Conservation (phyloP, 1,284 basidiomycete genomes). For the Rhodotorula sp. region DNA sequence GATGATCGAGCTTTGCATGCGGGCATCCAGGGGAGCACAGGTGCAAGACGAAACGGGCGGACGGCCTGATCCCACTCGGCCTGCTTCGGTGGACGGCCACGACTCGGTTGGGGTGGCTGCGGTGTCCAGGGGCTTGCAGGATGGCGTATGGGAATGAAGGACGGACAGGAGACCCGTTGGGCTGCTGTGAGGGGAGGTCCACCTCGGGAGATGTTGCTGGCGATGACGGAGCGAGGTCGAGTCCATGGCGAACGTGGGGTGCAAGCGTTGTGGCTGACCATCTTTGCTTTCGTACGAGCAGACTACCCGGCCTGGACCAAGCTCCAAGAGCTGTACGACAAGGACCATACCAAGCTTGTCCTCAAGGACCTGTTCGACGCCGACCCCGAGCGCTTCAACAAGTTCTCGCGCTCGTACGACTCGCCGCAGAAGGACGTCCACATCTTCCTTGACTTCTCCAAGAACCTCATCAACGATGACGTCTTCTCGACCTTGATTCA, state of each 20-base stretch:
- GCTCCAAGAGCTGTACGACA: constrained; percentile 79
- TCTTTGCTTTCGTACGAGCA: constrained; percentile 46
- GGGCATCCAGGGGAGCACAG: neutral
- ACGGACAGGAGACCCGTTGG: no score
- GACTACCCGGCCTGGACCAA: constrained; percentile 88
- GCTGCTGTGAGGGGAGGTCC: no score
- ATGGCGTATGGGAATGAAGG: no score
- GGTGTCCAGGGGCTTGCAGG: no score
- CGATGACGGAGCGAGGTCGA: neutral
- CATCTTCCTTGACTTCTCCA: constrained; percentile 92
- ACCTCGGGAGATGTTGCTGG: no score
- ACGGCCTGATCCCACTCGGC: neutral
- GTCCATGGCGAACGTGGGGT: neutral
- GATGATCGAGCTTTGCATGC: no score
- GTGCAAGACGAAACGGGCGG: neutral
- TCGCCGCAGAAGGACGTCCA: constrained; percentile 67
- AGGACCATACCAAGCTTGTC: constrained; percentile 70
- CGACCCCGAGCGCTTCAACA: constrained; percentile 81
- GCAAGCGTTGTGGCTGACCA: neutral
- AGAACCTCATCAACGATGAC: constrained; percentile 88
- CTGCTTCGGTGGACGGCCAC: constrained; percentile 6
- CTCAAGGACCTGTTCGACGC: constrained; percentile 87
- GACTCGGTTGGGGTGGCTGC: no score
- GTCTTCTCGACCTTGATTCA: constrained; percentile 67
- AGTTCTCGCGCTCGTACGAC: constrained; percentile 77